Conservation (phyloP, 1,284 basidiomycete species). For the Caloboletus inedulis region DNA sequence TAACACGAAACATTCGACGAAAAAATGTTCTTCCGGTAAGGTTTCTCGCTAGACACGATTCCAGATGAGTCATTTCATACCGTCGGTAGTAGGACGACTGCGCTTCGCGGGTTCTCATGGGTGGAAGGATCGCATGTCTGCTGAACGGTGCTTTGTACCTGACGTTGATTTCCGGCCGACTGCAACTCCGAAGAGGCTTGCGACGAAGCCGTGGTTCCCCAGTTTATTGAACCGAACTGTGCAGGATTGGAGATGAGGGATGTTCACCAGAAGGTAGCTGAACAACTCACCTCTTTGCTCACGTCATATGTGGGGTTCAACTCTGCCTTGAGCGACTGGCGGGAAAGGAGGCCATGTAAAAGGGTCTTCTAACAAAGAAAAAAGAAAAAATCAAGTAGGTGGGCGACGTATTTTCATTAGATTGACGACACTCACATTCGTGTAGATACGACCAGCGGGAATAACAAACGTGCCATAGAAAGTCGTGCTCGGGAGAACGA, state of each 20-base stretch:
- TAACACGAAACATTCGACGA: too few relatives aligned
- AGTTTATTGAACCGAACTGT: neutral
- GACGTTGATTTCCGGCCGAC: neutral
- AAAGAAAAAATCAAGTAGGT: neutral
- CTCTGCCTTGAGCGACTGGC: constrained; percentile 9
- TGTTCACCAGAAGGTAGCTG: constrained; percentile 2
- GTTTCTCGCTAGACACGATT: too few relatives aligned
- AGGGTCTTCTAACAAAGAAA: constrained; percentile 9
- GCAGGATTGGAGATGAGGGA: neutral
- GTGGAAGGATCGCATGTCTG: neutral
- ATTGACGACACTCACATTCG: constrained; percentile 24
- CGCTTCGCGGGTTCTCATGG: too few relatives aligned
- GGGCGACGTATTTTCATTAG: neutral
- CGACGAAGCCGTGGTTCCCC: neutral
- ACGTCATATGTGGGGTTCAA: constrained; percentile 1
- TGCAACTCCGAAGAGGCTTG: too few relatives aligned
- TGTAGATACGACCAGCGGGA: constrained; percentile 33
- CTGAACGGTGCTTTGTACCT: neutral
- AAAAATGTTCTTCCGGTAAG: too few relatives aligned
- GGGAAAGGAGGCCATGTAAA: constrained; percentile 16
- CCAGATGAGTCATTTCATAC: too few relatives aligned
- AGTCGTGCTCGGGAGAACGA: constrained; percentile 24
- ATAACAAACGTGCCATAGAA: constrained; percentile 33
- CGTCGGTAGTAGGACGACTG: too few relatives aligned
- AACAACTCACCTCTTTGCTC: neutral